Percentiles rank a stretch among this genome's conserved stretches.
phyloP scores from a whole-genome alignment of 78 protist genomes.

The Tieghemostelium lacteum region DNA sequence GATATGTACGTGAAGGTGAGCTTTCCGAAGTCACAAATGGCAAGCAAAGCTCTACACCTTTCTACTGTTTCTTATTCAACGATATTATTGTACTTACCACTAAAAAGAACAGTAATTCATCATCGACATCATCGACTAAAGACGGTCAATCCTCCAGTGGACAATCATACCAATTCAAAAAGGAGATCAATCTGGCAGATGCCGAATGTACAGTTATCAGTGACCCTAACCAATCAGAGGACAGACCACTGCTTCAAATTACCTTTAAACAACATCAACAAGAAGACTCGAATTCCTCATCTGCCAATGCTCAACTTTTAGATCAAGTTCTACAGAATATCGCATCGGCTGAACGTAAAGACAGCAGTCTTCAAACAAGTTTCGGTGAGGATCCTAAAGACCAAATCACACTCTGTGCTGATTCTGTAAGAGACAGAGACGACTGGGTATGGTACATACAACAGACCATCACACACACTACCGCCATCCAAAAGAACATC shows the following conservation, averaged over 20 bases:
- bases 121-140: too few species aligned
- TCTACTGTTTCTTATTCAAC: slow-evolving; percentile 52
- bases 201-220: slow-evolving; percentile 17
- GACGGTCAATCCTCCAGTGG: too few species aligned
- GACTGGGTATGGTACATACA: slow-evolving; percentile 38
- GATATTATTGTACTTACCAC: slow-evolving; percentile 19
- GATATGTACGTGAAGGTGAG: slow-evolving; percentile 50
- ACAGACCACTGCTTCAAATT: slow-evolving; percentile 53
- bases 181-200: slow-evolving; percentile 4
- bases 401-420: slow-evolving; percentile 5
- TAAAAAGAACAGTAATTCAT: too few species aligned
- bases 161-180: slow-evolving; percentile 19
- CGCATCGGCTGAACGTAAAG: background rate
- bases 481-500: background rate
- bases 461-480: background rate
- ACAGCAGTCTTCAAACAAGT: background rate
- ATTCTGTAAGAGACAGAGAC: slow-evolving; percentile 39
- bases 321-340: slow-evolving; percentile 3
- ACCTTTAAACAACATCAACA: background rate
- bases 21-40: background rate
- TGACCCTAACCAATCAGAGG: slow-evolving; percentile 23
- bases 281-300: slow-evolving; percentile 1
- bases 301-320: slow-evolving; percentile 2
- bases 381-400: background rate
- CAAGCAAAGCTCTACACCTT: background rate